Conservation (phyloP, 371 early-diverging fungal genomes). For the Parasitella parasitica region DNA sequence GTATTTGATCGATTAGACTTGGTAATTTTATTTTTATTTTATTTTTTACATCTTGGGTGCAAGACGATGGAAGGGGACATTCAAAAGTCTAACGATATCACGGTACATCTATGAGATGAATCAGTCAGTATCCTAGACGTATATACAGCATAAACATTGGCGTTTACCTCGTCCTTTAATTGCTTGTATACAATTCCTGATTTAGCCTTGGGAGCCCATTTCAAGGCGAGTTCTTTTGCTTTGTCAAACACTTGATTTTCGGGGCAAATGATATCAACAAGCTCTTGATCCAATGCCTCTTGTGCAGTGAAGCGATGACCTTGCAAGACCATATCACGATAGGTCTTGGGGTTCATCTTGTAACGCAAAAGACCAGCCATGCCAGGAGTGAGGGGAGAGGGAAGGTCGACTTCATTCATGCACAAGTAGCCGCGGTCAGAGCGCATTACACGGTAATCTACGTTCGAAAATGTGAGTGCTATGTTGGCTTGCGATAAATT, state of each 20-base stretch:
- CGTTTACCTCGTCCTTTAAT: slow-evolving; percentile 47
- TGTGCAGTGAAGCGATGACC: slow-evolving; percentile 66
- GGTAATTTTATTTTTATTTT: neutral
- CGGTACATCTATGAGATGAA: slow-evolving; percentile 27
- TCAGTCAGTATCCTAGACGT: too few relatives aligned
- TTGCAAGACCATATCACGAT: slow-evolving; percentile 68
- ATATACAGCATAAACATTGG: neutral
- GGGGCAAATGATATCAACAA: slow-evolving; percentile 62
- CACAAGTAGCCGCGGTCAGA: slow-evolving; percentile 77
- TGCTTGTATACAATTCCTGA: slow-evolving; percentile 46
- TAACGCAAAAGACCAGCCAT: slow-evolving; percentile 68
- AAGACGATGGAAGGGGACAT: slow-evolving; percentile 30
- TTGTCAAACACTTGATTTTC: slow-evolving; percentile 48
- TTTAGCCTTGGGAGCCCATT: slow-evolving; percentile 59
- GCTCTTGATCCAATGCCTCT: slow-evolving; percentile 58
- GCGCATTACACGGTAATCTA: slow-evolving; percentile 82
- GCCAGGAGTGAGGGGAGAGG: slow-evolving; percentile 68
- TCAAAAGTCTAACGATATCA: slow-evolving; percentile 17
- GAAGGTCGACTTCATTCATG: slow-evolving; percentile 83
- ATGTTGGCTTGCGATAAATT: neutral
- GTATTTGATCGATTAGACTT: neutral
- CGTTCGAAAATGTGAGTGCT: neutral
- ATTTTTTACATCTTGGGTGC: slow-evolving; percentile 33
- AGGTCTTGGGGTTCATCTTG: slow-evolving; percentile 57
- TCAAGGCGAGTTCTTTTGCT: slow-evolving; percentile 58